Conservation (phyloP, 805 yeast species). For the Wickerhamomyces canadensis region DNA sequence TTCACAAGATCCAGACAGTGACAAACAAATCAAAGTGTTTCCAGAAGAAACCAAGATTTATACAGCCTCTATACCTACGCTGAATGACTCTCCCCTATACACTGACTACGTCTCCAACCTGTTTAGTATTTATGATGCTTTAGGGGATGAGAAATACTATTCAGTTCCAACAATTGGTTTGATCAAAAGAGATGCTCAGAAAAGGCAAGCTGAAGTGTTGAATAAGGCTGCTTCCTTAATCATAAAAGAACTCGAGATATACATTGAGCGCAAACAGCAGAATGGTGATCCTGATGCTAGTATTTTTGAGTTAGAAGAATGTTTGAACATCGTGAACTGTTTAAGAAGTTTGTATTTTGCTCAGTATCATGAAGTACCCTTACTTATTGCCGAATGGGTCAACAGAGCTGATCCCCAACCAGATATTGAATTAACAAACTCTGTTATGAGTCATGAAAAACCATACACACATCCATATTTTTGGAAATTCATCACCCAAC, state of each 20-base stretch:
- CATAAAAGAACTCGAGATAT: slow-evolving; percentile 29
- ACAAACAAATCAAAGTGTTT: slow-evolving; percentile 23
- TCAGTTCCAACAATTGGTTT: slow-evolving; percentile 36
- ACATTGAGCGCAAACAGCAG: slow-evolving; percentile 26
- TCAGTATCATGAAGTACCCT: slow-evolving; percentile 29
- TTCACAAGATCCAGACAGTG: slow-evolving; percentile 24
- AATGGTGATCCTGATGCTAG: slow-evolving; percentile 25
- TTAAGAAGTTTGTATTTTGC: slow-evolving; percentile 46
- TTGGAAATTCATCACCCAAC: slow-evolving; percentile 56
- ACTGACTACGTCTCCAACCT: slow-evolving; percentile 41
- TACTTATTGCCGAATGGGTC: slow-evolving; percentile 53
- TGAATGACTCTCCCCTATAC: slow-evolving; percentile 37
- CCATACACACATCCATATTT: slow-evolving; percentile 49
- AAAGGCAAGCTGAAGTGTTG: slow-evolving; percentile 31
- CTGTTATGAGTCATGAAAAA: slow-evolving; percentile 34
- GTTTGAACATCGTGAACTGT: slow-evolving; percentile 50
- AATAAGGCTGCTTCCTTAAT: slow-evolving; percentile 30
- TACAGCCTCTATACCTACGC: slow-evolving; percentile 35
- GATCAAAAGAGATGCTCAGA: slow-evolving; percentile 26
- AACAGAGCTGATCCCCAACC: slow-evolving; percentile 69
- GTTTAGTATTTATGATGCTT: slow-evolving; percentile 47
- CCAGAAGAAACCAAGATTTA: slow-evolving; percentile 38
- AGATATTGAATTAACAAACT: slow-evolving; percentile 42
- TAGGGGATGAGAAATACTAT: slow-evolving; percentile 39
- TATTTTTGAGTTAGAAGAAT: slow-evolving; percentile 37